Base-by-base conservation (phyloP, 805 yeast genomes). In the Saccharomycopsis capsularis region DNA sequence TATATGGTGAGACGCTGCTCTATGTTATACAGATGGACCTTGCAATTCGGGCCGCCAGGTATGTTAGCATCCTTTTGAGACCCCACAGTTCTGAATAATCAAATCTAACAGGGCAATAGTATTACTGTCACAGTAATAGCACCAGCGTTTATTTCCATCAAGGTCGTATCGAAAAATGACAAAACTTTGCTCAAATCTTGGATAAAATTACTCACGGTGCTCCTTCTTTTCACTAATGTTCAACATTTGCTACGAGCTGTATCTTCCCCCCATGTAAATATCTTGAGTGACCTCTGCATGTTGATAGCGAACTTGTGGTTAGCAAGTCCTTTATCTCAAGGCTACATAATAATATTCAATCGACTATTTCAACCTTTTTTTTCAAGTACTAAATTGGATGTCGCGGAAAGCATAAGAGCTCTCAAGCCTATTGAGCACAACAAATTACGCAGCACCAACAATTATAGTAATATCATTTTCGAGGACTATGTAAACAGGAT, bases 331-430 rank as follows among this genome's bases (percentile, higher is more conserved):
- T 47, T 42, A 38, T 45, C 48, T 24, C 53, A 52, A 19, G 54
- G 54, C 5, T 52, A 49, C 27, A 35, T 50, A 30, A 38, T 52
- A 1, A 23, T 52, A 18, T 52, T 50, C 45, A 50, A 52, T 39
- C 55, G 50, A 22, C 46, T 52, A 16, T 25, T 52, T 23, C 44
- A 40, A 37, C 55, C 55, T 2, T 42, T 43, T 5, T 36, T 48
- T 6, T 37, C 48, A 6, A 41, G 21, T 21, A 21, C 13, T 27
- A 27, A 27, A 7, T 27, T 27, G 32, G 32, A 27, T 27, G 32
- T 27, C 11, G 32, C 32, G 7, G 7, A 7, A 7, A 7, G 11
- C 13, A 13, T 18, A 24, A 21, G 35, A 41, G 27, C 30, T 41
- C 25, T 34, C 44, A 3, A 41, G 21, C 27, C 25, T 41, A 7